Evolutionary conservation across 129 eudicot genomes (phyloP), one percentile per base, ranked within the genome.

Genomic region (Pseudognaphalium luteoalbum): DNA sequence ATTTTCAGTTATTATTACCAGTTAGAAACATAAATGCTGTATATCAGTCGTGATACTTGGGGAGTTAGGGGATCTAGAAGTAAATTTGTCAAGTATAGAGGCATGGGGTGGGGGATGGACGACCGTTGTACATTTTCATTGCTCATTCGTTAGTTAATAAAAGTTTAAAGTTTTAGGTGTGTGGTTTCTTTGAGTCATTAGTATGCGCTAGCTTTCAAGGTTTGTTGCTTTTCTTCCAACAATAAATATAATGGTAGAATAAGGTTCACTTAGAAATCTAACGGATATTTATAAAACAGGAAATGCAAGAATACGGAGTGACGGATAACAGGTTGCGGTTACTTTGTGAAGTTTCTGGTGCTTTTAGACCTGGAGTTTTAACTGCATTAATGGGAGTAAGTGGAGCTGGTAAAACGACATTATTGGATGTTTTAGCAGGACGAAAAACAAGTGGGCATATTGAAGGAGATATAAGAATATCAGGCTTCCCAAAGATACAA

Each of bases 371-470:
- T 0, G 99, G 99, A 71, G 96, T 94, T 33, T 16, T 94, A 70
- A 94, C 99, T 6, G 88, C 99, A 30, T 78, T 94, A 16, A 94
- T 94, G 99, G 99, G 99, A 68, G 93, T 94, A 3, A 94, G 99
- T 76, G 99, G 99, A 65, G 99, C 97, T 5, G 99, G 99, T 68
- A 94, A 94, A 73, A 94, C 99, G 5, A 94, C 99, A 6, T 66
- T 94, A 19, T 83, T 94, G 90, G 99, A 94, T 78, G 99, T 94
- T 77, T 78, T 94, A 66, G 91, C 97, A 0, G 99, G 99, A 77
- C 78, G 99, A 81, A 95, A 95, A 58, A 95, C 97, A 1, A 90
- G 95, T 9, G 99, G 99, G 64, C 91, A 89, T 52, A 81, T 87
- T 62, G 97, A 91, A 94, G 97, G 99, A 22, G 93, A 89, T 62